Conservation (phyloP, 2,329 filamentous ascomycete species). For the Aspergillus hortae region DNA sequence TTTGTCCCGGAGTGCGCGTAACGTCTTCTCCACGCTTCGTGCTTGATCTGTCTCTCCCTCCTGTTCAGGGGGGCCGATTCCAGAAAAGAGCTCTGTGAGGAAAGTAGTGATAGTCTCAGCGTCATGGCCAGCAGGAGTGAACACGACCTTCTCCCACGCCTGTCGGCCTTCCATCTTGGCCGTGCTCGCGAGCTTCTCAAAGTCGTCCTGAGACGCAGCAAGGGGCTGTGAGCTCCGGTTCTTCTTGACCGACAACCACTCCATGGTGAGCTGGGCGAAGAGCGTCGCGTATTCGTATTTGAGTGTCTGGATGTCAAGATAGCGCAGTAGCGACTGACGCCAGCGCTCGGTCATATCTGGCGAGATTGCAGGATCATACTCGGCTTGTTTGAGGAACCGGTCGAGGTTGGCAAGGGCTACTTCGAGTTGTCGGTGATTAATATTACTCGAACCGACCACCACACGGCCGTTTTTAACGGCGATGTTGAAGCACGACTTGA, state of each 20-base stretch:
- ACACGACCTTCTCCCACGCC: conserved; percentile 9
- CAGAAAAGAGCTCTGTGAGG: conserved; percentile 5
- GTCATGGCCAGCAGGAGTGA: conserved; percentile 4
- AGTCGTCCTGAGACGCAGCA: conserved; percentile 2
- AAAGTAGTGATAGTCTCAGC: not conserved
- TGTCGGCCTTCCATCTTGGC: conserved; percentile 6
- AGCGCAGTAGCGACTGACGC: conserved; percentile 3
- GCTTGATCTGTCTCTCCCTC: not conserved
- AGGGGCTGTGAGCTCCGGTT: not conserved
- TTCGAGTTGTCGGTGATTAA: not conserved
- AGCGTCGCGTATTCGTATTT: conserved; percentile 14
- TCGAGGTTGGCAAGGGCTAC: conserved; percentile 6
- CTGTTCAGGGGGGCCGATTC: not conserved
- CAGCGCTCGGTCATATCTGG: conserved; percentile 6
- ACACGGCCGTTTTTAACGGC: conserved; percentile 3
- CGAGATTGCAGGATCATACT: conserved; percentile 11
- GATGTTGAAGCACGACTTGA: conserved; percentile 9
- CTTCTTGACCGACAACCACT: conserved; percentile 12
- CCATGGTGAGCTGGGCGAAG: conserved; percentile 12
- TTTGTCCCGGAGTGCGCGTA: conserved; percentile 1
- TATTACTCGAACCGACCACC: not conserved
- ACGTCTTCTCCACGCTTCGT: not conserved
- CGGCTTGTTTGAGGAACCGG: conserved; percentile 12
- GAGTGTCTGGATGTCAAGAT: conserved; percentile 9
- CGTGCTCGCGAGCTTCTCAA: not conserved